Percentiles rank a stretch among this genome's conserved stretches.
phyloP scores from a whole-genome alignment of 257 asterid species.

The Solanum phureja region DNA sequence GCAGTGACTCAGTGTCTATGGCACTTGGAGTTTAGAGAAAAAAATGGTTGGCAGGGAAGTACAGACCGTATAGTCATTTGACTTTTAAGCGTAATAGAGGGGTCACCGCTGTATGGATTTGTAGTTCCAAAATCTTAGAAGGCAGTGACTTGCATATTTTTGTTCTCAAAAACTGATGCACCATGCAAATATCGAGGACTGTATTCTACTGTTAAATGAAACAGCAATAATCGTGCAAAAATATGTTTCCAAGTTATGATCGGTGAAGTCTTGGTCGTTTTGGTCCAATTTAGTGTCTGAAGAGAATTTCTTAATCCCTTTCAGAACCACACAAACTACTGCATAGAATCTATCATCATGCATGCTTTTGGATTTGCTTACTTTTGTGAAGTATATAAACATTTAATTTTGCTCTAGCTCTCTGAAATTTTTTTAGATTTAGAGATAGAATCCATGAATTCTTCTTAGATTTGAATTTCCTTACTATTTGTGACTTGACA shows the following conservation, averaged over 20 bases:
- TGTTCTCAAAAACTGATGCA: neutral
- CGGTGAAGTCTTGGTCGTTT: neutral
- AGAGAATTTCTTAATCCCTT: neutral
- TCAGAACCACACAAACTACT: neutral
- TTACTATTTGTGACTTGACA: neutral
- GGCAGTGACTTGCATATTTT: neutral
- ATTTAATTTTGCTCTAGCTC: neutral
- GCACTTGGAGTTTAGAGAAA: neutral
- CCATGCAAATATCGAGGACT: neutral
- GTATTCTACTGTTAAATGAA: neutral
- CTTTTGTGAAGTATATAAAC: neutral
- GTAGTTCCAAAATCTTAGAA: neutral
- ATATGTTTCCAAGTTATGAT: neutral
- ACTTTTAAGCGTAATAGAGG: neutral
- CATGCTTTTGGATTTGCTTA: neutral
- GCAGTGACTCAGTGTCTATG: neutral
- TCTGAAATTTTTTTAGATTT: neutral
- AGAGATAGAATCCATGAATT: neutral
- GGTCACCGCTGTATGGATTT: neutral
- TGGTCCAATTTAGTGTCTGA: neutral
- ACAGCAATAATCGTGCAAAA: neutral
- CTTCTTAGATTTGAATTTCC: neutral
- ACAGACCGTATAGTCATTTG: neutral
- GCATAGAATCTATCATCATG: neutral
- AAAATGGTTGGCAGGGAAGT: neutral